Evolutionary conservation across 805 yeast species (phyloP), one percentile per base, ranked within the genome.

Genomic region (Candida pini): DNA sequence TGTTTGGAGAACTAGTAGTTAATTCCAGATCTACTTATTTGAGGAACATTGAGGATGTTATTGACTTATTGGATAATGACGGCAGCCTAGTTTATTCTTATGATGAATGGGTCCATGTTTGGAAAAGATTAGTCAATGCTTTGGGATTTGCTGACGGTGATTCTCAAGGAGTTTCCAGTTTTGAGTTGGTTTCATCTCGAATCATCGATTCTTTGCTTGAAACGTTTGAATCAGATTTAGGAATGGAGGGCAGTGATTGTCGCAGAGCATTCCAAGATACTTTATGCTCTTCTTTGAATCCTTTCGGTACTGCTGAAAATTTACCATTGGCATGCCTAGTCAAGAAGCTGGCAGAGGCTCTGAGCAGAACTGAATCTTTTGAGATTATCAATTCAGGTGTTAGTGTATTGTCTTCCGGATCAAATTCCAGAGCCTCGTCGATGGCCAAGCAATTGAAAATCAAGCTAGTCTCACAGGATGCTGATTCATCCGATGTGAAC

Each of bases 321-420:
- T 41, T 64, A 4, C 63, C 72, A 0, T 49, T 77, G 28, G 60
- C 60, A 5, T 48, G 63, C 3, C 58, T 85, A 16, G 69, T 85
- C 1, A 57, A 60, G 4, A 75, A 78, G 40, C 60, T 87, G 13
- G 92, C 86, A 41, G 88, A 83, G 36, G 76, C 85, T 0, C 57
- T 87, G 16, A 76, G 85, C 1, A 68, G 95, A 46, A 66, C 77
- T 0, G 96, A 88, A 53, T 64, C 80, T 0, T 84, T 87, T 53
- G 81, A 77, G 26, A 74, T 87, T 13, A 54, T 71, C 2, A 64
- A 73, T 0, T 60, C 75, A 49, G 84, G 71, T 10, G 40, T 45
- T 6, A 32, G 45, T 3, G 29, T 31, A 5, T 31, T 25, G 14
- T 33, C 41, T 5, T 40, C 49, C 5, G 36, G 33, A n/a, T 28